Percentiles rank a stretch among this genome's conserved stretches.
These are phyloP conservation scores for Penicillium goetzii DNA, from an alignment of 495 filamentous ascomycete species.

Conservation along the genomic window DNA sequence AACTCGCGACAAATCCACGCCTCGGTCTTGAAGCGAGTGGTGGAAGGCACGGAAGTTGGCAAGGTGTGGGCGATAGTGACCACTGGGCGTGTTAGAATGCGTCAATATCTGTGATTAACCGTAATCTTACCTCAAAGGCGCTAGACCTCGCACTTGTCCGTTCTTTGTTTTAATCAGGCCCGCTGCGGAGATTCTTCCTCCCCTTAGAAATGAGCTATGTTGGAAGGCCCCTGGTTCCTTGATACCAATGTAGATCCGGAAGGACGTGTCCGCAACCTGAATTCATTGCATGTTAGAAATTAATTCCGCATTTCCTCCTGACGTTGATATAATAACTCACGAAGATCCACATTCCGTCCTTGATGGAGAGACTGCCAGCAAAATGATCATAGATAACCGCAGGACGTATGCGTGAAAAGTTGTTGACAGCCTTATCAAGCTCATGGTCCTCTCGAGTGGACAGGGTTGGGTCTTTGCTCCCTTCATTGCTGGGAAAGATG, in stretches of 20 bases:
- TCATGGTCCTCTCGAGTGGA: conserved; percentile 23
- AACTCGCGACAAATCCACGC: conserved; percentile 78
- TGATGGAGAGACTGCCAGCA: conserved; percentile 69
- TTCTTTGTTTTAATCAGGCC: conserved; percentile 84
- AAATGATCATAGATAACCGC: conserved; percentile 71
- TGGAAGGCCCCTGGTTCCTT: conserved; percentile 89
- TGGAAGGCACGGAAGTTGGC: conserved; percentile 83
- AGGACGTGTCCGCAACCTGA: conserved; percentile 71
- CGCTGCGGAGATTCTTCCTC: conserved; percentile 77
- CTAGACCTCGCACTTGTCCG: conserved; percentile 66
- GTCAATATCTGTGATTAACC: not conserved
- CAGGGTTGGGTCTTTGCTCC: conserved; percentile 43
- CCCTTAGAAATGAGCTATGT: conserved; percentile 85
- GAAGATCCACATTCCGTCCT: conserved; percentile 90
- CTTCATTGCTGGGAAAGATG: conserved; percentile 49
- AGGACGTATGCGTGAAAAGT: conserved; percentile 68
- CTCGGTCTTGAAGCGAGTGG: conserved; percentile 66
- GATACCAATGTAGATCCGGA: conserved; percentile 87
- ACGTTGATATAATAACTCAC: conserved; percentile 39
- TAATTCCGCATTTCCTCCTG: too few species aligned
- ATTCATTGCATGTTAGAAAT: not conserved
- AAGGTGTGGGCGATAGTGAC: conserved; percentile 84
- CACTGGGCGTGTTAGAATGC: conserved; percentile 48
- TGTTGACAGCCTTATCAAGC: conserved; percentile 60
- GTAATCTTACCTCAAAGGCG: conserved; percentile 38